A percentile compares a stretch with the other conserved stretches of the same genome.
Conservation (phyloP, 2,329 filamentous ascomycete species). For the Calonectria pauciramosa region DNA sequence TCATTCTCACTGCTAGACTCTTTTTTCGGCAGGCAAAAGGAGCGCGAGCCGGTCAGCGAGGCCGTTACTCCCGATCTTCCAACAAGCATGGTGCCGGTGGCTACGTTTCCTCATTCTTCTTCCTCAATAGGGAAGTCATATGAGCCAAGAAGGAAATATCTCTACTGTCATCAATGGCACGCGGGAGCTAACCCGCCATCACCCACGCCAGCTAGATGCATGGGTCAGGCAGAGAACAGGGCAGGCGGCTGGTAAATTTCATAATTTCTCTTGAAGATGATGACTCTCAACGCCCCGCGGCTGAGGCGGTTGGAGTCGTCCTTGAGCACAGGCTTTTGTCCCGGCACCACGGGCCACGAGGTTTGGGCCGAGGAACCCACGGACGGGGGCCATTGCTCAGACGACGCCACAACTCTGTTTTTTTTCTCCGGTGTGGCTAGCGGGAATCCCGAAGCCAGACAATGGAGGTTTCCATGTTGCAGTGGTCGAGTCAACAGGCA, state of each 20-base stretch:
- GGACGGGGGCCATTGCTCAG: slow-evolving; percentile 2
- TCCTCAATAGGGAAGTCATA: neutral
- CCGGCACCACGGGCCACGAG: neutral
- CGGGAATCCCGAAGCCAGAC: neutral
- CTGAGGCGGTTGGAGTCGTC: neutral
- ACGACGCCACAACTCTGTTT: neutral
- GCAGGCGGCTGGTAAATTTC: slow-evolving; percentile 6
- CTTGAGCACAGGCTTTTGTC: neutral
- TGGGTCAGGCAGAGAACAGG: neutral
- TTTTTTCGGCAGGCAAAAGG: neutral
- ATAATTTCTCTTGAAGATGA: slow-evolving; percentile 2
- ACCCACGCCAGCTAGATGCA: neutral
- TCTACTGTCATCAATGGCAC: neutral
- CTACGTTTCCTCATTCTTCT: neutral
- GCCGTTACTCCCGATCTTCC: neutral
- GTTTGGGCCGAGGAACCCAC: neutral
- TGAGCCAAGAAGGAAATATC: neutral
- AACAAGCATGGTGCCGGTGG: neutral
- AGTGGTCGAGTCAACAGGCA: neutral
- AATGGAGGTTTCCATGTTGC: neutral
- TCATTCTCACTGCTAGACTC: neutral
- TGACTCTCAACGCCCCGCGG: neutral
- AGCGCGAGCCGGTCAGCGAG: neutral
- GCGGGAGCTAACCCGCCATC: neutral
- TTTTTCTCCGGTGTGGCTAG: neutral